A percentile compares a stretch with the other conserved stretches of the same genome.
Conservation (phyloP, 371 early-diverging fungal species). For the Syncephalis fuscata region DNA sequence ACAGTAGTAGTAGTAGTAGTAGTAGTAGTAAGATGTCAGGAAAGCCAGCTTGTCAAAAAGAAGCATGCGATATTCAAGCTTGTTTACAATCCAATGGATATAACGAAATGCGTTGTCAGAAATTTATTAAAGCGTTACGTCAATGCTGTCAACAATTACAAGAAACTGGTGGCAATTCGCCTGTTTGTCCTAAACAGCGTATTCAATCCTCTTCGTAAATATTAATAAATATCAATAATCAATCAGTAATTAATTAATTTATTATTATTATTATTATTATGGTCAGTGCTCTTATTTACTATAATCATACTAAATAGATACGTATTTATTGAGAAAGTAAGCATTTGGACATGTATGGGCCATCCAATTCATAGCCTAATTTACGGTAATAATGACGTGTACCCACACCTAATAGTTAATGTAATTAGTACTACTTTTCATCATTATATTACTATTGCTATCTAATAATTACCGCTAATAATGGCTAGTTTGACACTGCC, state of each 20-base stretch:
- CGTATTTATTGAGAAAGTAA: constrained; percentile 13
- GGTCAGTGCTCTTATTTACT: too few relatives aligned
- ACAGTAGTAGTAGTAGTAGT: too few relatives aligned
- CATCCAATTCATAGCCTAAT: constrained; percentile 96
- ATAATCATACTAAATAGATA: too few relatives aligned
- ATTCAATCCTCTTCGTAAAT: constrained; percentile 97
- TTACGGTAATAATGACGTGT: constrained; percentile 98
- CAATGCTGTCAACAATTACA: constrained; percentile 41
- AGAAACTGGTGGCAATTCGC: constrained; percentile 32
- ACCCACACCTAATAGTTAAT: constrained; percentile 60
- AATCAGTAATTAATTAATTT: neutral
- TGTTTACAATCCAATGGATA: constrained; percentile 44
- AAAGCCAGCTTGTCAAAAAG: constrained; percentile 22
- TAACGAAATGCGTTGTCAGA: constrained; percentile 42
- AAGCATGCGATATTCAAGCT: constrained; percentile 55
- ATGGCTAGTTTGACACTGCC: constrained; percentile 92
- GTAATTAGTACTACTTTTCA: neutral
- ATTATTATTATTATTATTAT: too few relatives aligned
- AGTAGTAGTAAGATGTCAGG: too few relatives aligned
- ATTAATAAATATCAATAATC: constrained; percentile 96
- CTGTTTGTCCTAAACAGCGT: constrained; percentile 64
- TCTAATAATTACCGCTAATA: constrained; percentile 58
- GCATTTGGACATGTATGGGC: constrained; percentile 94
- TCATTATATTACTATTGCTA: too few relatives aligned
- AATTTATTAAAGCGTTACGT: constrained; percentile 26